Conservation (phyloP, 2,329 filamentous ascomycete species). For the Apiospora saccharicola region DNA sequence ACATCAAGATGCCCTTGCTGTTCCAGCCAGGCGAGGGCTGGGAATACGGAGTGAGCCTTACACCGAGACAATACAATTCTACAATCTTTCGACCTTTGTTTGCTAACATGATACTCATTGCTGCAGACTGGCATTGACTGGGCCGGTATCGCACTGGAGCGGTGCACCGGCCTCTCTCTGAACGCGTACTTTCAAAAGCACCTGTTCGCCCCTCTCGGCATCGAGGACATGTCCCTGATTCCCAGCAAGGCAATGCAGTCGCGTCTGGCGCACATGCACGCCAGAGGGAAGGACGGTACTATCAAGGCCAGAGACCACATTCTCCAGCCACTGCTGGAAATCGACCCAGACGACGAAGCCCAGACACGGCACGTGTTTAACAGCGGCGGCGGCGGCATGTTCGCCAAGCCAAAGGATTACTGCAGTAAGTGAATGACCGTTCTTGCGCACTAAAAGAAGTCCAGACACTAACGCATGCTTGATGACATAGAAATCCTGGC, state of each 20-base stretch:
- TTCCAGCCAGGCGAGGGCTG: constrained; percentile 70
- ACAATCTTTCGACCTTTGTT: no score
- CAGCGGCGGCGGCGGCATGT: constrained; percentile 68
- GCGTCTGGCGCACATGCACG: constrained; percentile 64
- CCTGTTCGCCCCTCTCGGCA: constrained; percentile 55
- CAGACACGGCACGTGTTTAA: constrained; percentile 58
- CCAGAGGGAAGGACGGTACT: constrained; percentile 53
- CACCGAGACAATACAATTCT: not conserved
- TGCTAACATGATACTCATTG: not conserved
- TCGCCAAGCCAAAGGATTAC: constrained; percentile 67
- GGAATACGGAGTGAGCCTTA: constrained; percentile 61
- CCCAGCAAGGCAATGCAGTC: constrained; percentile 60
- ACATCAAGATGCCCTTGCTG: constrained; percentile 61
- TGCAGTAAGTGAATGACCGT: constrained; percentile 50
- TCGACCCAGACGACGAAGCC: constrained; percentile 48
- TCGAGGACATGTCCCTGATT: constrained; percentile 63
- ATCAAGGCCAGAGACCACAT: constrained; percentile 57
- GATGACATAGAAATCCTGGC: constrained; percentile 60
- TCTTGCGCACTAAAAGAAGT: not conserved
- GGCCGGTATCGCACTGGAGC: constrained; percentile 58
- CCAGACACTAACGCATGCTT: not conserved
- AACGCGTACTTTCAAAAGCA: constrained; percentile 58
- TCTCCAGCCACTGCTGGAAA: constrained; percentile 40
- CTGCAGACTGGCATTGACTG: constrained; percentile 59
- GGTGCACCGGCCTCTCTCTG: constrained; percentile 51